phyloP scores from a whole-genome alignment of 108 stramenopile genomes.

The Chaetoceros muelleri region DNA sequence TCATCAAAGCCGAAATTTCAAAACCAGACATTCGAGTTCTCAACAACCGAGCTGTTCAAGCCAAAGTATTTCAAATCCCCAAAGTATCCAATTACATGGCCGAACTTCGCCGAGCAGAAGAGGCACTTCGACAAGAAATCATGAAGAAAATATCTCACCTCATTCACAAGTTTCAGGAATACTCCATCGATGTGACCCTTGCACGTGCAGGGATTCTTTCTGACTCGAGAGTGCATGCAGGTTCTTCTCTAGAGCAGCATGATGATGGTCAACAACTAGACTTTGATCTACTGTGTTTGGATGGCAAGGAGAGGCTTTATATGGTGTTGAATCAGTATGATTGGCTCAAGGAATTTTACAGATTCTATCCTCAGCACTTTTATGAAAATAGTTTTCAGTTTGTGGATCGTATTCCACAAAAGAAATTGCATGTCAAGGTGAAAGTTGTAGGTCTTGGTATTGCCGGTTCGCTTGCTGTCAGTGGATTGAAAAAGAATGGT shows the following conservation, averaged over 20 bases:
- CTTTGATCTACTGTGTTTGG: constrained; percentile 24
- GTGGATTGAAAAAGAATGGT: constrained; percentile 20
- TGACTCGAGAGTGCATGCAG: constrained; percentile 16
- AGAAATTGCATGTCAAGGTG: constrained; percentile 21
- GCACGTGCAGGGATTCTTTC: constrained; percentile 14
- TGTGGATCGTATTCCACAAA: constrained; percentile 14
- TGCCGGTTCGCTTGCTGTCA: constrained; percentile 19
- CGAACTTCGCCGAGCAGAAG: constrained; percentile 11
- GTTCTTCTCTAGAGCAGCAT: constrained; percentile 9
- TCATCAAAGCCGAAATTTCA: not conserved
- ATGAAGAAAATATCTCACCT: constrained; percentile 4
- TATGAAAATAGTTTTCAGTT: constrained; percentile 28
- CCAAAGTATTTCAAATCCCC: constrained; percentile 16
- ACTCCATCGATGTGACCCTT: constrained; percentile 7
- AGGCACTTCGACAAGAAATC: constrained; percentile 6
- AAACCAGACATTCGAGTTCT: constrained; percentile 2
- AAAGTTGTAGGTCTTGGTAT: constrained; percentile 24
- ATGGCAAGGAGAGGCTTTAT: constrained; percentile 25
- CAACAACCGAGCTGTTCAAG: constrained; percentile 16
- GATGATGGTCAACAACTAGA: not conserved
- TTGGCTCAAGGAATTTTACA: constrained; percentile 26
- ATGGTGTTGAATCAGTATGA: constrained; percentile 16
- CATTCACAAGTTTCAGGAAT: constrained; percentile 14
- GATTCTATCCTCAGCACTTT: constrained; percentile 18
- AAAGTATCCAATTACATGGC: constrained; percentile 5